phyloP scores from a whole-genome alignment of 495 filamentous ascomycete genomes.

The Parmelia sp. region DNA sequence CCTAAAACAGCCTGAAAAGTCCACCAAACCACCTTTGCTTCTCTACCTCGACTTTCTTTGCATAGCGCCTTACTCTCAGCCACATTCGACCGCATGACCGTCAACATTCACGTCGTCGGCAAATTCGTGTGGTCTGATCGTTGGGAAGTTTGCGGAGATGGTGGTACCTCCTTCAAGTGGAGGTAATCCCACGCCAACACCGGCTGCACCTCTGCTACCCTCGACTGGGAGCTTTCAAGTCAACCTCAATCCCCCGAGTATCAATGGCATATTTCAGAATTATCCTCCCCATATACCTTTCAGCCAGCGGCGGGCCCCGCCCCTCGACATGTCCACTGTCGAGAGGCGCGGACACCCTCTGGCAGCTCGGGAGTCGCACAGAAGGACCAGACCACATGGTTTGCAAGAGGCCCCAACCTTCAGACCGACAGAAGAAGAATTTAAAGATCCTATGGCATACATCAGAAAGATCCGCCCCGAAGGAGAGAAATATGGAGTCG shows the following conservation, averaged over 20 bases:
- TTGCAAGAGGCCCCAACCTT: constrained; percentile 89
- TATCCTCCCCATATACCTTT: constrained; percentile 49
- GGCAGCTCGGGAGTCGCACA: constrained; percentile 65
- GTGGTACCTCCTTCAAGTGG: constrained; percentile 47
- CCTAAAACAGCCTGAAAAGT: not conserved
- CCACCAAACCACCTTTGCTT: not conserved
- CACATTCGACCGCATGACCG: constrained; percentile 11
- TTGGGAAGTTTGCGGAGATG: constrained; percentile 31
- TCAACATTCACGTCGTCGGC: not conserved
- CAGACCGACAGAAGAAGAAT: constrained; percentile 86
- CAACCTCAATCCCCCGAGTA: constrained; percentile 39
- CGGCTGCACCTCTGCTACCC: constrained; percentile 32
- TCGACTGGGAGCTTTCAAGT: constrained; percentile 26
- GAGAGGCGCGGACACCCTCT: constrained; percentile 80
- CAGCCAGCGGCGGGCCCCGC: constrained; percentile 61
- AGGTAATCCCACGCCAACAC: constrained; percentile 38
- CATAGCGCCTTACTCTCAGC: not conserved
- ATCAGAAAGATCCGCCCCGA: constrained; percentile 84
- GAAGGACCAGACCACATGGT: constrained; percentile 71
- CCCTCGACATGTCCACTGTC: constrained; percentile 82
- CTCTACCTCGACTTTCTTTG: not conserved
- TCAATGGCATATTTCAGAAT: constrained; percentile 36
- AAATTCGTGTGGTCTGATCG: constrained; percentile 5
- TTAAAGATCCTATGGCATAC: constrained; percentile 86
- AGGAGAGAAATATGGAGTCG: constrained; percentile 78